Base-by-base conservation (phyloP, 768 basidiomycete genomes). In the Chalciporus chontae region DNA sequence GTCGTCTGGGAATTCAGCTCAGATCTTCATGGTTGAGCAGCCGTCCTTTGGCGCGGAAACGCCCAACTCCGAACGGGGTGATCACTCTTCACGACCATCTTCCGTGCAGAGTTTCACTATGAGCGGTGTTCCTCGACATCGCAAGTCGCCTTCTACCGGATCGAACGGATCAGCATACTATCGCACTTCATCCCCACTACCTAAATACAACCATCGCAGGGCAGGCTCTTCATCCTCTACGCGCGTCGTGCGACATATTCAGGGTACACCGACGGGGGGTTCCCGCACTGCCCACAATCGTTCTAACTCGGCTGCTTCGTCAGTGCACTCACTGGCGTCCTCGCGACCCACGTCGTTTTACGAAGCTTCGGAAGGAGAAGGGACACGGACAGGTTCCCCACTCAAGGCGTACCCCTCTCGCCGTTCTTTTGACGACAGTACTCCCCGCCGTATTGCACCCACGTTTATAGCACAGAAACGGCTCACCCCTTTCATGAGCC, bases 381-480 rank as follows among this genome's bases (percentile, higher is more conserved):
- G 70, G 17, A 73, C 77, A n/a, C 72, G 84, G 47, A 84, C 79
- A 3, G 65, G 75, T 17, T 89, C 87, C 6, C 89, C 88, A 0
- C 77, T 79, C 64, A 84, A 73, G 56, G 67, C 69, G 11, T 75
- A 73, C 24, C 37, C 59, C n/a, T 71, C 77, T 37, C 73, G 77
- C 52, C 72, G 70, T 8, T 77, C 77, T 40, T 65, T 70, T 39
- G 85, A 82, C 18, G 79, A 74, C 43, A 68, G 56, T 29, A 70
- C 63, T 52, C 76, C 65, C 52, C 73, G 66, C 51, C 73, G 63
- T 43, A 68, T 51, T 55, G 65, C 57, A 52, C 79, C 85, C 31
- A 84, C 85, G 4, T 90, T 92, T 55, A 74, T 92, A 27, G 90
- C 87, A 6, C 90, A 93, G 66, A 92, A 93, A 61, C 81, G 86